Evolutionary conservation across 257 asterid genomes (phyloP).

Genomic region (Forsythia viridissima): DNA sequence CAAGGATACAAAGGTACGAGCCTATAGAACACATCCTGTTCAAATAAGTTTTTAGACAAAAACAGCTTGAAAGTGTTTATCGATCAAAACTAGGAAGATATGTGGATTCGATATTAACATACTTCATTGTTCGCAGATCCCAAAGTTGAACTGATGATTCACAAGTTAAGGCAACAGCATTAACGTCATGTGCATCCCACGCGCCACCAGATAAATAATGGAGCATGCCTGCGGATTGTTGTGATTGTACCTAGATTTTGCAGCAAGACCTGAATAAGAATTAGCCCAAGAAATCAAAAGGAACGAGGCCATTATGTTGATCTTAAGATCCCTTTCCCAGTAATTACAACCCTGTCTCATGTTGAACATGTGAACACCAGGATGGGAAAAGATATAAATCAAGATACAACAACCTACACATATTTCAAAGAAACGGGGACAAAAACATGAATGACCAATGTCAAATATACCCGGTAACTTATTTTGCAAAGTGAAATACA

Average conservation of each 20-base stretch:
- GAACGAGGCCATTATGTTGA: slow-evolving; percentile 24
- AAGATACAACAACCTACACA: neutral
- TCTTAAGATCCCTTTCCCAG: slow-evolving; percentile 24
- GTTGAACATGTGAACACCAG: slow-evolving; percentile 18
- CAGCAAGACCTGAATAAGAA: slow-evolving; percentile 56
- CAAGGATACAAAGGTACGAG: no score
- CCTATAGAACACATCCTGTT: no score
- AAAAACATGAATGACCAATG: neutral
- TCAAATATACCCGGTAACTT: neutral
- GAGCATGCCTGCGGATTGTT: slow-evolving; percentile 83
- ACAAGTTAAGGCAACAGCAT: slow-evolving; percentile 64
- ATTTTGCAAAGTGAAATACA: neutral
- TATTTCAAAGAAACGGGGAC: neutral
- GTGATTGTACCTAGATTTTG: slow-evolving; percentile 84
- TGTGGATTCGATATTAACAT: slow-evolving; percentile 33
- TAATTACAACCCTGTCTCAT: slow-evolving; percentile 14
- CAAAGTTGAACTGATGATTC: slow-evolving; percentile 91
- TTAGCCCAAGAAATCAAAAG: slow-evolving; percentile 42
- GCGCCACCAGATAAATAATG: slow-evolving; percentile 87
- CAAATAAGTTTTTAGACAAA: no score
- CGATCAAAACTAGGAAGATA: slow-evolving; percentile 18
- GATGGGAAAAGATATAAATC: neutral
- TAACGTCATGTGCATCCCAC: slow-evolving; percentile 95
- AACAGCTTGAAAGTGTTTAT: slow-evolving; percentile 5
- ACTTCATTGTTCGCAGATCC: slow-evolving; percentile 97